phyloP scores from a whole-genome alignment of 306 rosid species.

The Vigna unguiculata region DNA sequence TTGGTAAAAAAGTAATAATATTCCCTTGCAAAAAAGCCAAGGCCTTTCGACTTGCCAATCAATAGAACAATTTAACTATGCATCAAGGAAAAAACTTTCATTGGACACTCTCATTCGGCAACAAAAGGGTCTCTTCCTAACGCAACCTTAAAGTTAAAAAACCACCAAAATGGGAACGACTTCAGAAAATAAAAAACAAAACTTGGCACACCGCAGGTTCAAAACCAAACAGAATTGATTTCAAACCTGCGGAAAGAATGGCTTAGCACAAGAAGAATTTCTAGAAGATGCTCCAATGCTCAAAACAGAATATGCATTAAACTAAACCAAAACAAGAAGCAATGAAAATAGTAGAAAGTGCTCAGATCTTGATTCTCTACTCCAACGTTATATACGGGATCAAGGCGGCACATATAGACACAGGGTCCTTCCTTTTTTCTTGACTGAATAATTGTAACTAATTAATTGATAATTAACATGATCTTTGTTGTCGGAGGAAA shows the following conservation, averaged over 20 bases:
- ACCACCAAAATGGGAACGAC: not conserved
- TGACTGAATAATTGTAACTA: not conserved
- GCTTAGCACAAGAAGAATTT: constrained; percentile 30
- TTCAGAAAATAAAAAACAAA: constrained; percentile 15
- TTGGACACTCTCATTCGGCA: constrained; percentile 6
- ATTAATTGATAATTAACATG: not conserved
- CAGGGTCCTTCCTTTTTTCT: not conserved
- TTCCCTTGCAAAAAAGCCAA: constrained; percentile 10
- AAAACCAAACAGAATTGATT: constrained; percentile 13
- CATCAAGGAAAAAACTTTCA: constrained; percentile 35
- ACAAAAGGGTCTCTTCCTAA: constrained; percentile 32
- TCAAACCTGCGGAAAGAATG: constrained; percentile 24
- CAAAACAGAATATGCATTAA: constrained; percentile 23
- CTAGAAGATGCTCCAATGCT: constrained; percentile 30
- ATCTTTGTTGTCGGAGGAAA: too few relatives aligned
- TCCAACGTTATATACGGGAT: constrained; percentile 2
- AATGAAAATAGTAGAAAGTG: not conserved
- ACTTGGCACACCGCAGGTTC: constrained; percentile 1
- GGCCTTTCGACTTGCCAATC: not conserved
- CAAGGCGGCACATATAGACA: not conserved
- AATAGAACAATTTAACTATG: constrained; percentile 27
- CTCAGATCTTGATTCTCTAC: not conserved
- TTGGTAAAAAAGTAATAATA: not conserved
- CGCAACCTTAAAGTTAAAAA: constrained; percentile 9
- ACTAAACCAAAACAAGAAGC: not conserved